phyloP scores from a whole-genome alignment of 2,329 filamentous ascomycete genomes.

The Didymella keratinophila region DNA sequence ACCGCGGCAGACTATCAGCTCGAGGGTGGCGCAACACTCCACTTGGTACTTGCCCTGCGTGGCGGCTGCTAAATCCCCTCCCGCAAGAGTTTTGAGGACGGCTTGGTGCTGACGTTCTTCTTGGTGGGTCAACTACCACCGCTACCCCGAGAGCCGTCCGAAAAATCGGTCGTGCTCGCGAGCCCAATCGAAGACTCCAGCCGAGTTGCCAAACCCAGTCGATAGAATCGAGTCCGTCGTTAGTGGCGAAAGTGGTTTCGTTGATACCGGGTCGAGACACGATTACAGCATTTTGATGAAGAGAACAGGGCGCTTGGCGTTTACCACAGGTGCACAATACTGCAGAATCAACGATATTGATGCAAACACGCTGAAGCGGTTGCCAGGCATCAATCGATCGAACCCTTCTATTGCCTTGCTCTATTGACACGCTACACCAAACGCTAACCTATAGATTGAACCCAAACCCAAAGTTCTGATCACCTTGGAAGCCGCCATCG shows the following conservation, averaged over 20 bases:
- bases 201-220: background rate
- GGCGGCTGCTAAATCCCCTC: constrained; percentile 64
- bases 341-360: background rate
- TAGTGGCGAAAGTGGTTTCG: background rate
- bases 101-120: constrained; percentile 5
- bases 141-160: too few species aligned
- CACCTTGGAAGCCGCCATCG: constrained; percentile 39
- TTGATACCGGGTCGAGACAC: background rate
- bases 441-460: constrained; percentile 21
- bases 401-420: background rate
- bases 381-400: background rate
- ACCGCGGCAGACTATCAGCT: constrained; percentile 89
- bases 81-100: background rate
- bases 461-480: constrained; percentile 33
- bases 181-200: background rate
- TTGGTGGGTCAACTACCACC: too few species aligned
- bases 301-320: background rate
- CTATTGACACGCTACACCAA: background rate
- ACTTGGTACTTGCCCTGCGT: constrained; percentile 92
- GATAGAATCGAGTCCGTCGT: background rate
- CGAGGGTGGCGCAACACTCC: constrained; percentile 89
- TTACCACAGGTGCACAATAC: background rate
- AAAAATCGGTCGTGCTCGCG: background rate
- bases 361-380: background rate
- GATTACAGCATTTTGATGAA: background rate